Conservation (phyloP, 2,329 filamentous ascomycete genomes). For the Alternaria atra region DNA sequence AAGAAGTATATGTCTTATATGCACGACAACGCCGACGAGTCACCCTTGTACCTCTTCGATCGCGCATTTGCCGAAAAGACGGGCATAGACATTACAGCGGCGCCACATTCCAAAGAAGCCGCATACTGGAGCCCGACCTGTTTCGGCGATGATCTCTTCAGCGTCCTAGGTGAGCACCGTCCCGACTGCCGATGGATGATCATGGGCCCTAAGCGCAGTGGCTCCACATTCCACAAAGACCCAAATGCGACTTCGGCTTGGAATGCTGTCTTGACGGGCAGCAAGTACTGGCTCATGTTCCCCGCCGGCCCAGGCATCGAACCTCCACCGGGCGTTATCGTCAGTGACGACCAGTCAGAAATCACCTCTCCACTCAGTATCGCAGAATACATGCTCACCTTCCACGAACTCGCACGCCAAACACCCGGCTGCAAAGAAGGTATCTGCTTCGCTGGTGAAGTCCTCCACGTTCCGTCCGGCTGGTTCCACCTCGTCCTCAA, state of each 20-base stretch:
- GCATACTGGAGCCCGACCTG: conserved; percentile 82
- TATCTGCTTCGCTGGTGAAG: conserved; percentile 83
- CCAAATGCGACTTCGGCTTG: conserved; percentile 80
- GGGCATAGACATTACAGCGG: conserved; percentile 57
- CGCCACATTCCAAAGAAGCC: conserved; percentile 60
- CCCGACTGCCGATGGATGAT: conserved; percentile 95
- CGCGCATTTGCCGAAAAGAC: conserved; percentile 88
- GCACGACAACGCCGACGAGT: conserved; percentile 81
- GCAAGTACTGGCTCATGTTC: conserved; percentile 99
- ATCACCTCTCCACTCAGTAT: conserved; percentile 94
- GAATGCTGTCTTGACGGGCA: conserved; percentile 90
- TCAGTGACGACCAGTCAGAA: conserved; percentile 88
- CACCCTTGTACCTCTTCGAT: conserved; percentile 92
- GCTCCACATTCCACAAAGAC: conserved; percentile 93
- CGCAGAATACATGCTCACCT: conserved; percentile 93
- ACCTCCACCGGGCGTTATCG: conserved; percentile 86
- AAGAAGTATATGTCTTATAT: conserved; percentile 85
- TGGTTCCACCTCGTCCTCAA: conserved; percentile 99
- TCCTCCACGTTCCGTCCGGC: conserved; percentile 89
- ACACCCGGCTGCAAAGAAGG: conserved; percentile 84
- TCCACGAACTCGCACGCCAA: conserved; percentile 81
- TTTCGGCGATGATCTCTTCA: conserved; percentile 88
- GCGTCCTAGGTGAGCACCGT: conserved; percentile 76
- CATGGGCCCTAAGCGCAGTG: conserved; percentile 84
- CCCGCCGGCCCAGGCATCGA: conserved; percentile 70